These are phyloP conservation scores for Nemania abortiva DNA, from an alignment of 2,329 filamentous ascomycete genomes.

Conservation along the genomic window DNA sequence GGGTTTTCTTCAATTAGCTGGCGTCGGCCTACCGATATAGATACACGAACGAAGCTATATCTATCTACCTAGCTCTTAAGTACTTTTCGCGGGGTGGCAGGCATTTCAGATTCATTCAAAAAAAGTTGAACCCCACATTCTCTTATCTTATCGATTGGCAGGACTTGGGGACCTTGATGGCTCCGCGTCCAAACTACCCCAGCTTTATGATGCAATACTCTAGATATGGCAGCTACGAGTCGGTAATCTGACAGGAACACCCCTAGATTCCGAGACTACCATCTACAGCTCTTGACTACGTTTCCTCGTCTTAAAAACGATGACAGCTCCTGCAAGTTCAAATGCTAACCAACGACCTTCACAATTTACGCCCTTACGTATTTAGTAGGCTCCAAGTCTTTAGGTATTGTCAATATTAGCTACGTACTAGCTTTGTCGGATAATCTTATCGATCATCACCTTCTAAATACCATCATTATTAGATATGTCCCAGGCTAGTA, in stretches of 20 bases:
- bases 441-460: background rate
- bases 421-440: no score
- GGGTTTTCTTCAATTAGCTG: background rate
- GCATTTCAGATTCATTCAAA: slow-evolving; percentile 25
- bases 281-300: background rate
- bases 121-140: slow-evolving; percentile 42
- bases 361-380: no score
- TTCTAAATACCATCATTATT: background rate
- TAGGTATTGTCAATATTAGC: no score
- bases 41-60: background rate
- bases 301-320: no score
- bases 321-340: no score
- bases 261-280: background rate
- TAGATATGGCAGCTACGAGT: background rate
- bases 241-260: background rate
- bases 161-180: slow-evolving; percentile 31
- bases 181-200: no score
- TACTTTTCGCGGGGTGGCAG: slow-evolving; percentile 41
- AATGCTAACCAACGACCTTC: no score
- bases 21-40: slow-evolving; percentile 13
- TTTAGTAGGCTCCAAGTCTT: no score
- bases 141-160: slow-evolving; percentile 45
- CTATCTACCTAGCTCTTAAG: background rate
- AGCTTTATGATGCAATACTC: background rate
- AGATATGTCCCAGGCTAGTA: slow-evolving; percentile 11